Evolutionary conservation across 2,329 filamentous ascomycete species (phyloP), one percentile per base, ranked within the genome.

Genomic region (Westerdykella ornata): DNA sequence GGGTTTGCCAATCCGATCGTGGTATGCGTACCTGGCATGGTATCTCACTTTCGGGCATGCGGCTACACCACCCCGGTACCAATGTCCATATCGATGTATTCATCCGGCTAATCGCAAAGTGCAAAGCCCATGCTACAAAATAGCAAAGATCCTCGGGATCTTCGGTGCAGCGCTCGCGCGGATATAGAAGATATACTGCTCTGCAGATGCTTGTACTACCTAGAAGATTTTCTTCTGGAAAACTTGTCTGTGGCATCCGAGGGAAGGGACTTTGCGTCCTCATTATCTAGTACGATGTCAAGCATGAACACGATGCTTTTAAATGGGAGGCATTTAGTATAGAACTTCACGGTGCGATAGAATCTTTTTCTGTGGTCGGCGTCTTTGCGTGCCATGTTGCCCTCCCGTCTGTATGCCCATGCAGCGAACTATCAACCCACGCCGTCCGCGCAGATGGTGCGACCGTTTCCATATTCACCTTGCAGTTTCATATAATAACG

Each of bases 401-500:
- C 14, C 31, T 33, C 31, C 31, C 3, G 3, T 18, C 4, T 33
- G 31, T 13, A 33, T 15, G 14, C 14, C 8, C 14, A 33, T 33
- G 31, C 31, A 33, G 31, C 13, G 31, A 18, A 33, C 31, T 18
- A 15, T 18, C 31, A n/a, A n/a, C 9, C 28, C 28, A 30, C n/a
- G 9, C 9, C n/a, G 28, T n/a, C n/a, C 9, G 9, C 9, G n/a
- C 9, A 30, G 14, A 15, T 33, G 16, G 31, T 33, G 14, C 31
- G 31, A 15, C 31, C 14, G 14, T 15, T 7, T 11, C 18, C 20
- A 29, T 39, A 29, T 16, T 35, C 33, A 38, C 37, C 34, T 11
- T 41, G 41, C 37, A 43, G 41, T 33, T 16, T 33, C 31, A 38
- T 46, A 43, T 35, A 43, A 26, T 5, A 42, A 22, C 37, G 17